Evolutionary conservation across 306 rosid genomes (phyloP).

Genomic region (Trifolium pratense): DNA sequence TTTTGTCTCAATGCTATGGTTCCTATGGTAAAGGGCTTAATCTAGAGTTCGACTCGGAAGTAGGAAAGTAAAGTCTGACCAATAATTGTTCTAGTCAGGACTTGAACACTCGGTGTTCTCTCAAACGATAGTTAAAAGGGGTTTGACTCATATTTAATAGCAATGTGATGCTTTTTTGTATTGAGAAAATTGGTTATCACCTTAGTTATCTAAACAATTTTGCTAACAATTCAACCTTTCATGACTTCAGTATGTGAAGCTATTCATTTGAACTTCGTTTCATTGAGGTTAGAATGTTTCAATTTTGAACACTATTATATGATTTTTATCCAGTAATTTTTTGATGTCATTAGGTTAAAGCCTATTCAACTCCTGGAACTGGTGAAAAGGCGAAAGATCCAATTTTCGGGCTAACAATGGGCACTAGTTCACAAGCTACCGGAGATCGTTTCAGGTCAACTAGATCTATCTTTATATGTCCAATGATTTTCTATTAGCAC

Average conservation of each 20-base stretch:
- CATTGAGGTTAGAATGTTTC: background rate
- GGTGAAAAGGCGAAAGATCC: constrained; percentile 92
- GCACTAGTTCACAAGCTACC: constrained; percentile 67
- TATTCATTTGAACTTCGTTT: constrained; percentile 12
- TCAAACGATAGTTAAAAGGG: background rate
- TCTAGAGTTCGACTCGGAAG: background rate
- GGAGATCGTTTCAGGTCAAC: constrained; percentile 71
- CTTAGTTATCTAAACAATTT: background rate
- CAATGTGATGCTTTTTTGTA: background rate
- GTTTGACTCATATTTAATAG: background rate
- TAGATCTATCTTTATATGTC: constrained; percentile 8
- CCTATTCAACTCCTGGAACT: constrained; percentile 60
- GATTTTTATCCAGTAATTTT: constrained; percentile 15
- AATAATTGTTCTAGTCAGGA: background rate
- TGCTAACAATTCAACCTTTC: background rate
- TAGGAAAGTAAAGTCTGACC: background rate
- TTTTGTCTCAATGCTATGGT: background rate
- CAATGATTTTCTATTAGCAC: background rate
- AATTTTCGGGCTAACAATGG: constrained; percentile 83
- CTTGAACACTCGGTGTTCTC: background rate
- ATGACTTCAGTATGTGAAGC: background rate
- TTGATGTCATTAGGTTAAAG: constrained; percentile 62
- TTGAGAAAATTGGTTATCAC: background rate
- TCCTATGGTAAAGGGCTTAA: too few relatives aligned
- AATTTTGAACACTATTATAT: constrained; percentile 21